Percentiles rank a stretch among this genome's conserved stretches.
Evolutionary conservation across 305 asterid species (phyloP).

Genomic region (Stenogyne calaminthoides): DNA sequence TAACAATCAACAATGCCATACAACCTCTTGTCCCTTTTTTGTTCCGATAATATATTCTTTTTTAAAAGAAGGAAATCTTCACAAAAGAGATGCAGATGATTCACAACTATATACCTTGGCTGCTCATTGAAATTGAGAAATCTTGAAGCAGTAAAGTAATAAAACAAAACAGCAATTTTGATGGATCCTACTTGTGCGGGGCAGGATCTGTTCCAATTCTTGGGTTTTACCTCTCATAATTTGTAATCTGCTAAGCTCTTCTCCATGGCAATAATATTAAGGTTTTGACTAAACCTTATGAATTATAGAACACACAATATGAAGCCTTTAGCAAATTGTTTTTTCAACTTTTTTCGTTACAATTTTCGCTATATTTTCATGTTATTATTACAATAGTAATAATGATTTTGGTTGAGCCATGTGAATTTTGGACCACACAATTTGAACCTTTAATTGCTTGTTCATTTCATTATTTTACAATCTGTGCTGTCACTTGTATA

Average conservation of each 20-base stretch:
- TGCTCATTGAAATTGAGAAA: background rate
- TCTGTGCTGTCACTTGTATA: background rate
- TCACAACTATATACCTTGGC: background rate
- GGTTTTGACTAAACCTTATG: background rate
- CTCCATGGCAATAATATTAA: background rate
- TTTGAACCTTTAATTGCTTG: background rate
- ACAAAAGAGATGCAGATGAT: background rate
- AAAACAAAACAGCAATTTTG: background rate
- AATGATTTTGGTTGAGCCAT: slow-evolving; percentile 1
- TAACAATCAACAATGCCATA: background rate
- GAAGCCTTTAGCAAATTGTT: background rate
- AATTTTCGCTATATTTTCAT: background rate
- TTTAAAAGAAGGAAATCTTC: background rate
- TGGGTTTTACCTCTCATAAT: background rate
- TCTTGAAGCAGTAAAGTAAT: slow-evolving; percentile 11
- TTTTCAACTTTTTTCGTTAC: background rate
- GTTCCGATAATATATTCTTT: background rate
- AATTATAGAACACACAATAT: background rate
- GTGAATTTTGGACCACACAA: background rate
- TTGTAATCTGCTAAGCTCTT: background rate
- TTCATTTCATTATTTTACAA: background rate
- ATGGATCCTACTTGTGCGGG: background rate
- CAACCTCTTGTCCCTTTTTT: background rate
- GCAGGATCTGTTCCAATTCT: slow-evolving; percentile 8
- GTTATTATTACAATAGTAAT: background rate